phyloP scores from a whole-genome alignment of 208 protist genomes.

The Balamuthia mandrillaris region DNA sequence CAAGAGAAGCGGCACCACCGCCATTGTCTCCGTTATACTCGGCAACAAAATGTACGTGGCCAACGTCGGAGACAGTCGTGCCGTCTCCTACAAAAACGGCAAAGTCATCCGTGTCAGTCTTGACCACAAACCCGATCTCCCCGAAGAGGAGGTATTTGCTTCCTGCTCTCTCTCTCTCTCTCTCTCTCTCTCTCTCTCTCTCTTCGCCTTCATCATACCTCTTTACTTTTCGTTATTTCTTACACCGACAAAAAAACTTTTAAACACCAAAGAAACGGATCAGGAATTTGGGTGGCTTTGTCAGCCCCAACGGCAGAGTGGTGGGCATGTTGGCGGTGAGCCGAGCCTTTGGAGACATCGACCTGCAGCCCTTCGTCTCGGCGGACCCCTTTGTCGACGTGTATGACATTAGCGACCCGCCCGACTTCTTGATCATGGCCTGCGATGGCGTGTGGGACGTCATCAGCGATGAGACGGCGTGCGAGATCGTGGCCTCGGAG shows the following conservation, averaged over 20 bases:
- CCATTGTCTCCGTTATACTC: conserved; percentile 42
- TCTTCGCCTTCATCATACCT: no score
- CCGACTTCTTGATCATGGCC: conserved; percentile 50
- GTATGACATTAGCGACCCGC: conserved; percentile 36
- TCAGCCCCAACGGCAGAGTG: conserved; percentile 18
- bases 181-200: not conserved
- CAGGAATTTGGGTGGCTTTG: not conserved
- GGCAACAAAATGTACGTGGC: conserved; percentile 60
- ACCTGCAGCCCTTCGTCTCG: conserved; percentile 60
- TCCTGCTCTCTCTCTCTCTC: not conserved
- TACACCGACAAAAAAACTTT: no score
- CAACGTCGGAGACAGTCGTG: conserved; percentile 63
- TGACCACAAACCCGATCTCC: conserved; percentile 60
- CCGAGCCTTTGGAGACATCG: conserved; percentile 61
- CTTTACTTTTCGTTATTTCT: not conserved
- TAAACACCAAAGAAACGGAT: conserved; percentile 19
- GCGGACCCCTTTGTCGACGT: conserved; percentile 63
- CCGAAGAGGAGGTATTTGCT: conserved; percentile 39
- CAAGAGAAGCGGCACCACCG: conserved; percentile 54
- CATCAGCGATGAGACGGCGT: conserved; percentile 30
- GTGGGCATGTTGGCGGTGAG: conserved; percentile 59
- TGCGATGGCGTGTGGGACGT: conserved; percentile 74
- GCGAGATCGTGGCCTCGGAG: conserved; percentile 34
- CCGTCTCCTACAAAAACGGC: conserved; percentile 62
- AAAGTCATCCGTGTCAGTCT: conserved; percentile 47